A percentile compares a stretch with the other conserved stretches of the same genome.
Evolutionary conservation across 768 basidiomycete species (phyloP).

Genomic region (Boletus sp.): DNA sequence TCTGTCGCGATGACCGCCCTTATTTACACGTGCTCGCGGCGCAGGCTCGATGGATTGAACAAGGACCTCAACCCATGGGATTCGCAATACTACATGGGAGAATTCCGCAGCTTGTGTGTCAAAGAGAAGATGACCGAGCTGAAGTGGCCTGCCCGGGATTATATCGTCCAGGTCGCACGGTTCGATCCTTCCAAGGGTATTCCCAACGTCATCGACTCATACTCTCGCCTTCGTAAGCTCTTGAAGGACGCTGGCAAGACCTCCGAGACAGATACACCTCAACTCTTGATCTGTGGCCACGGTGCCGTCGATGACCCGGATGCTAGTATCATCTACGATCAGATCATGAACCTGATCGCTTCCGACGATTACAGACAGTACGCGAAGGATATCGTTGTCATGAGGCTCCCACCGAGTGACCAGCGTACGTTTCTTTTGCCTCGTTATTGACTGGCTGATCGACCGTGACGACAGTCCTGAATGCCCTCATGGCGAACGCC

Average conservation of each 20-base stretch:
- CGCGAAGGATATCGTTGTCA: constrained; percentile 66
- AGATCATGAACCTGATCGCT: constrained; percentile 59
- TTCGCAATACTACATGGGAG: constrained; percentile 85
- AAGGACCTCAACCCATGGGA: constrained; percentile 82
- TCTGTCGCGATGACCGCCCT: constrained; percentile 4
- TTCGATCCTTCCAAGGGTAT: constrained; percentile 90
- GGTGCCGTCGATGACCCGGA: constrained; percentile 95
- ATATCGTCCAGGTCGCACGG: constrained; percentile 88
- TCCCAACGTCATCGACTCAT: constrained; percentile 82
- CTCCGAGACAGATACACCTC: constrained; percentile 56
- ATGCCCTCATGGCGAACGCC: constrained; percentile 84
- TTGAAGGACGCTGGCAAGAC: constrained; percentile 45
- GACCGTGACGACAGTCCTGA: constrained; percentile 53
- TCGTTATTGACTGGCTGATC: constrained; percentile 4
- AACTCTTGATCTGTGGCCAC: constrained; percentile 83
- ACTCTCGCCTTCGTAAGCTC: constrained; percentile 73
- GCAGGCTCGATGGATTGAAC: constrained; percentile 89
- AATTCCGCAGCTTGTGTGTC: constrained; percentile 72
- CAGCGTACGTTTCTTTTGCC: constrained; percentile 51
- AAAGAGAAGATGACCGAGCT: constrained; percentile 82
- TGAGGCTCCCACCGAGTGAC: constrained; percentile 79
- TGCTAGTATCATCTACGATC: constrained; percentile 87
- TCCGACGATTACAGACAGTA: constrained; percentile 51
- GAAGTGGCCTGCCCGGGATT: constrained; percentile 76
- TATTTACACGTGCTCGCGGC: constrained; percentile 1